Base-by-base conservation (phyloP, 2,329 filamentous ascomycete species). In the Penicillium sp. region DNA sequence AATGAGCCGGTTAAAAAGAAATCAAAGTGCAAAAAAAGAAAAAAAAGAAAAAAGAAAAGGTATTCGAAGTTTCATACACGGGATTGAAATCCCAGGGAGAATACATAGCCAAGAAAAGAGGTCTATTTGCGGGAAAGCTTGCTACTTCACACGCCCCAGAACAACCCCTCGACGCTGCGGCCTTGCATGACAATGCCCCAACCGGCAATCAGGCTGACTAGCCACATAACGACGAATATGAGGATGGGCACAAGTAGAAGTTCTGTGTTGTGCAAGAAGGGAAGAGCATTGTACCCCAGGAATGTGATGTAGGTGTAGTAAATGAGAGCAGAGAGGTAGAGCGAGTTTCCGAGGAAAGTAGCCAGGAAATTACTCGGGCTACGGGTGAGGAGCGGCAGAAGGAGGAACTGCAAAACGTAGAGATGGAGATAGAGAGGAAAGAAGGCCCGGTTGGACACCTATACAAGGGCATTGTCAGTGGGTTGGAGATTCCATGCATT, bases 281-380 rank as follows among this genome's bases (percentile, higher is more conserved):
- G 82, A 15, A 85, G 70, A 22, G 81, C 81, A 59, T 85, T 85
- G 66, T 85, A 85, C 31, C 82, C 82, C 38, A 85, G 70, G 64
- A 85, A 85, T 8, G 79, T 83, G 59, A 85, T 82, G 57, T 84
- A 77, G 61, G 79, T 81, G 67, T 85, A 85, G 68, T 85, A 85
- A 26, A 76, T 75, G 45, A 83, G 68, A 0, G 81, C 82, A 33
- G 81, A 71, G n/a, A 85, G 73, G 60, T 85, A 85, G 56, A 85
- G 75, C 1, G 80, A 77, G 61, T 85, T 85, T 26, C 81, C 80
- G 32, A 85, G 72, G 54, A 85, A 77, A 21, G 79, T 73, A 29
- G 70, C 66, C 31, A 72, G 61, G 51, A 71, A 69, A 48, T 72
- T 69, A 29, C 63, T 66, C 38, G 68, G 66, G 37, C 61, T 65